Percentiles rank a stretch among this genome's conserved stretches.
Evolutionary conservation across 768 basidiomycete species (phyloP).

Genomic region (Termitomyces bulborhizus): DNA sequence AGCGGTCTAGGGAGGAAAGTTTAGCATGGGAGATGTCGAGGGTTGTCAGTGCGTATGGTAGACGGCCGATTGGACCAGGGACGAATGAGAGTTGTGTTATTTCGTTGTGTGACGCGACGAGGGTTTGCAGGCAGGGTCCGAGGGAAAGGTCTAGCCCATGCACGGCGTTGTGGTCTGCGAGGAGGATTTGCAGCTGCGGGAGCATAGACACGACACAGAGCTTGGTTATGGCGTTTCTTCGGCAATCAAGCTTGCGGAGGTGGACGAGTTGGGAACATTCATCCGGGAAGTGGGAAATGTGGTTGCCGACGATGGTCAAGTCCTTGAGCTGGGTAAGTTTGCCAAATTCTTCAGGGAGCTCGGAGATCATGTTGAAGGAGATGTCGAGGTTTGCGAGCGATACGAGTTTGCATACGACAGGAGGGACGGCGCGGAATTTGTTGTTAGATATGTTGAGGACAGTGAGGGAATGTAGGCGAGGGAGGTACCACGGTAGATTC

Average conservation of each 20-base stretch:
- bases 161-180: constrained; percentile 79
- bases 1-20: constrained; percentile 75
- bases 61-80: constrained; percentile 36
- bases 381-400: constrained; percentile 83
- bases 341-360: constrained; percentile 78
- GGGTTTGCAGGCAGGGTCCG: constrained; percentile 54
- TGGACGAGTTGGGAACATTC: constrained; percentile 48
- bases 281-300: constrained; percentile 64
- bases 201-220: constrained; percentile 62
- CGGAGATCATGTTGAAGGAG: constrained; percentile 87
- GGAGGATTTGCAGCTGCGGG: constrained; percentile 59
- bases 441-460: constrained; percentile 95
- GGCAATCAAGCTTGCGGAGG: constrained; percentile 72
- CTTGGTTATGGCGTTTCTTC: constrained; percentile 80
- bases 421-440: constrained; percentile 74
- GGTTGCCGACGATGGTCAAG: constrained; percentile 83
- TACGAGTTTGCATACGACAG: constrained; percentile 65
- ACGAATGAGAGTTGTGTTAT: constrained; percentile 71
- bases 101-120: constrained; percentile 85
- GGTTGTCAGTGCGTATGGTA: constrained; percentile 57
- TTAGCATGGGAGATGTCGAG: constrained; percentile 88
- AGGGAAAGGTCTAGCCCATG: constrained; percentile 76
- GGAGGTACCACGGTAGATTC: constrained; percentile 80
- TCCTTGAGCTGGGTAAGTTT: constrained; percentile 60
- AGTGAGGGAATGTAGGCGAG: constrained; percentile 60